phyloP scores from a whole-genome alignment of 139 green algal species.

The Haematococcus sp. region DNA sequence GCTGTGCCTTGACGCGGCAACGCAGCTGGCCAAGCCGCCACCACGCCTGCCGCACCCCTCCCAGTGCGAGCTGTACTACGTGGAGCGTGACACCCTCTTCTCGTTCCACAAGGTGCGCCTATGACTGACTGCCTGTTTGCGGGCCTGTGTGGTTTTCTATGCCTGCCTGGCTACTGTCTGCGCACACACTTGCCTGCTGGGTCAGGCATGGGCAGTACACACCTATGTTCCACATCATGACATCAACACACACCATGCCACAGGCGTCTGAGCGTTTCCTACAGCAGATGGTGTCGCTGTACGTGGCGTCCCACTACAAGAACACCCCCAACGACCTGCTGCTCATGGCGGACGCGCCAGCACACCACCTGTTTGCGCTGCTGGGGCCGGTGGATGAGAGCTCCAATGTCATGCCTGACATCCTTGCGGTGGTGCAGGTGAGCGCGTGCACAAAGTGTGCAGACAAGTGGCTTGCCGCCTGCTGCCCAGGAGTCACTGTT shows the following conservation, averaged over 20 bases:
- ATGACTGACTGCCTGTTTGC: too few species aligned
- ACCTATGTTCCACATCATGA: too few species aligned
- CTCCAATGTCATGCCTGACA: conserved; percentile 83
- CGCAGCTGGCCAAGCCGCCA: conserved; percentile 73
- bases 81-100: conserved; percentile 97
- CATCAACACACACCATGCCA: too few species aligned
- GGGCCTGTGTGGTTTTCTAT: too few species aligned
- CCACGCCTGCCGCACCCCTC: conserved; percentile 81
- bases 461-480: too few species aligned
- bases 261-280: conserved; percentile 65
- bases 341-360: conserved; percentile 94
- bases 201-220: too few species aligned
- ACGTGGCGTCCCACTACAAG: conserved; percentile 94
- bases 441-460: too few species aligned
- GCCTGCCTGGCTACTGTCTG: too few species aligned
- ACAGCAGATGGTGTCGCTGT: conserved; percentile 90
- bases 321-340: conserved; percentile 98
- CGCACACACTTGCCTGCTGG: too few species aligned
- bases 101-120: conserved; percentile 85
- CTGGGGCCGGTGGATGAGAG: conserved; percentile 86
- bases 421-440: conserved; percentile 85
- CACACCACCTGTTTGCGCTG: conserved; percentile 95
- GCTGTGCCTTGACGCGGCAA: conserved; percentile 91
- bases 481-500: too few species aligned
- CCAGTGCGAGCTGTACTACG: conserved; percentile 96